phyloP scores from a whole-genome alignment of 257 asterid species.

The Primulina eburnea region DNA sequence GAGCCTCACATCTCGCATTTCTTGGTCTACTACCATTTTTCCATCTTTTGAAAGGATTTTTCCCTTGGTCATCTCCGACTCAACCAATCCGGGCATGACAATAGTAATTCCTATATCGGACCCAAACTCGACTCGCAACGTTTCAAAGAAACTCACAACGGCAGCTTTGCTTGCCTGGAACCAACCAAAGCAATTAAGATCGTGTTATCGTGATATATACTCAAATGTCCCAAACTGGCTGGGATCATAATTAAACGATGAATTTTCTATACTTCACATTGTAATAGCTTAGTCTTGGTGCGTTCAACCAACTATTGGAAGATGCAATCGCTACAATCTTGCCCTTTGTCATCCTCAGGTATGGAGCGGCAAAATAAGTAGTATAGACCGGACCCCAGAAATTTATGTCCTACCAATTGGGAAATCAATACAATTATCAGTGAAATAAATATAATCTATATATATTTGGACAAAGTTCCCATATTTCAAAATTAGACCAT shows the following conservation, averaged over 20 bases:
- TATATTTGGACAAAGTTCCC: too few species aligned
- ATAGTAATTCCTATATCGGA: slow-evolving; percentile 53
- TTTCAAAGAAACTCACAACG: slow-evolving; percentile 65
- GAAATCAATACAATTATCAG: background rate
- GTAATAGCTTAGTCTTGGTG: slow-evolving; percentile 67
- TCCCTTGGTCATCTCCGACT: slow-evolving; percentile 71
- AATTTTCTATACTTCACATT: slow-evolving; percentile 31
- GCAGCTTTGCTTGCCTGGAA: slow-evolving; percentile 89
- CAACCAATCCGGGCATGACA: slow-evolving; percentile 64
- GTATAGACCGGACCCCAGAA: slow-evolving; percentile 52
- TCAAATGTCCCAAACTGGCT: too few species aligned
- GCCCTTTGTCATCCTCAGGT: background rate
- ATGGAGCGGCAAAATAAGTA: background rate
- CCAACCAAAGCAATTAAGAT: background rate
- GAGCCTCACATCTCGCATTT: slow-evolving; percentile 58
- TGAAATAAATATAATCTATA: background rate
- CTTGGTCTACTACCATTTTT: slow-evolving; percentile 42
- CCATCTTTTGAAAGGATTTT: slow-evolving; percentile 52
- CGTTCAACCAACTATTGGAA: slow-evolving; percentile 62
- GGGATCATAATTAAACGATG: background rate
- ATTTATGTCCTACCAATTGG: slow-evolving; percentile 51
- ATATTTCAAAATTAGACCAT: too few species aligned
- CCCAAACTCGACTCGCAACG: slow-evolving; percentile 56
- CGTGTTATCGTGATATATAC: background rate
- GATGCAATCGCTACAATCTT: background rate